phyloP scores from a whole-genome alignment of 345 rosid genomes.

The Heritiera littoralis region DNA sequence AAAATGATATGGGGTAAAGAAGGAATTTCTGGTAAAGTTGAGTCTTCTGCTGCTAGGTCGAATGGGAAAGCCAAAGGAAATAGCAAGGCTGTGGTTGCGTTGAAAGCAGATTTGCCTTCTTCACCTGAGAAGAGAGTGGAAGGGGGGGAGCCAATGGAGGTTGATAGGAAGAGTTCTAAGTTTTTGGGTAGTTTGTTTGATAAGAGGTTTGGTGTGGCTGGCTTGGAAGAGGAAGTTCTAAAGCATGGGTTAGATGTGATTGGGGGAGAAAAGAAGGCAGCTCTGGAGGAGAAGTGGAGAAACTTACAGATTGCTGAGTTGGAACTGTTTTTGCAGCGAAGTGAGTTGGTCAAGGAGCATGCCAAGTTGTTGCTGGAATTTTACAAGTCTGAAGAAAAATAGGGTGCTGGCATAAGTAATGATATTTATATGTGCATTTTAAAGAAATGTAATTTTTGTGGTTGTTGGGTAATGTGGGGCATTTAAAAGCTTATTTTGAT shows the following conservation, averaged over 20 bases:
- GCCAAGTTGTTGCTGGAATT: slow-evolving; percentile 26
- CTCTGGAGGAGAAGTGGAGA: slow-evolving; percentile 33
- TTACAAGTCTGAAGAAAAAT: slow-evolving; percentile 11
- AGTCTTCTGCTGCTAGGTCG: neutral
- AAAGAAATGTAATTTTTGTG: neutral
- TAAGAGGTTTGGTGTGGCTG: neutral
- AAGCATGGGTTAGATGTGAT: slow-evolving; percentile 18
- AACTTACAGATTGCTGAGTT: slow-evolving; percentile 30
- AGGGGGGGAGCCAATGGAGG: neutral
- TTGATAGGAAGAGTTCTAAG: neutral
- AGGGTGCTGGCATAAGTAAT: neutral
- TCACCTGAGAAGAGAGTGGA: neutral
- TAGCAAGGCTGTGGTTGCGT: neutral
- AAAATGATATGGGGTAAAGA: slow-evolving; percentile 37
- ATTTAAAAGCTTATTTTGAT: neutral
- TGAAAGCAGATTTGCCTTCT: neutral
- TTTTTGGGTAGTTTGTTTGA: neutral
- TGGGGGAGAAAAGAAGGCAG: slow-evolving; percentile 17
- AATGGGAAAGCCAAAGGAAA: neutral
- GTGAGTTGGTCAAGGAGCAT: slow-evolving; percentile 23
- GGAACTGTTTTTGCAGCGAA: slow-evolving; percentile 28
- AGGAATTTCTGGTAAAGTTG: neutral
- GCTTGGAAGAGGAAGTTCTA: slow-evolving; percentile 25
- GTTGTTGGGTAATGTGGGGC: neutral
- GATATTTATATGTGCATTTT: neutral